Percentiles rank a stretch among this genome's conserved stretches.
These are phyloP conservation scores for Clausena lansium DNA, from an alignment of 345 rosid genomes.

Conservation along the genomic window DNA sequence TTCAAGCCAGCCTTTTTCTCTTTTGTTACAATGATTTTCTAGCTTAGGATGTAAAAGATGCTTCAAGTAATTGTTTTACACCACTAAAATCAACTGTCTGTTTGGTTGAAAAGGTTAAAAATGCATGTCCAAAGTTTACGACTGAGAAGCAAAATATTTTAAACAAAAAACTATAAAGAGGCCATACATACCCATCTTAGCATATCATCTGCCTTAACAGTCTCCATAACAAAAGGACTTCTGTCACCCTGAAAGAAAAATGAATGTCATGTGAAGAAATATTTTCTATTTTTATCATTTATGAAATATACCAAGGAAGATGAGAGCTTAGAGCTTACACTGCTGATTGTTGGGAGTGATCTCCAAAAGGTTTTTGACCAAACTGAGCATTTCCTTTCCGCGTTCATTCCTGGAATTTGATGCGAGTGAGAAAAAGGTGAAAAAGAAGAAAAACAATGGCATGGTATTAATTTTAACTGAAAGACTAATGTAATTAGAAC, in stretches of 20 bases:
- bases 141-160: neutral
- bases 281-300: conserved; percentile 3
- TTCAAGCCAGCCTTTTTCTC: neutral
- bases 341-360: conserved; percentile 72
- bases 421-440: neutral
- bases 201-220: conserved; percentile 92
- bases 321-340: conserved; percentile 47
- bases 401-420: conserved; percentile 66
- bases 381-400: conserved; percentile 84
- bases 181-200: conserved; percentile 62
- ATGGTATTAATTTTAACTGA: neutral
- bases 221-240: conserved; percentile 85
- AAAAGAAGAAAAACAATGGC: neutral
- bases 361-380: conserved; percentile 79
- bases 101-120: conserved; percentile 1
- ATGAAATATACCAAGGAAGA: conserved; percentile 1
- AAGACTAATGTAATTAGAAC: neutral
- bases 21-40: neutral
- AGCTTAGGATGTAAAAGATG: neutral
- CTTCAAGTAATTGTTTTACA: neutral
- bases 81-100: neutral
- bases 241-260: conserved; percentile 63
- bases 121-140: neutral
- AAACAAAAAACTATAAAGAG: neutral
- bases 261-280: neutral